These are phyloP conservation scores for Lentinula raphanica DNA, from an alignment of 768 basidiomycete species.

Conservation along the genomic window DNA sequence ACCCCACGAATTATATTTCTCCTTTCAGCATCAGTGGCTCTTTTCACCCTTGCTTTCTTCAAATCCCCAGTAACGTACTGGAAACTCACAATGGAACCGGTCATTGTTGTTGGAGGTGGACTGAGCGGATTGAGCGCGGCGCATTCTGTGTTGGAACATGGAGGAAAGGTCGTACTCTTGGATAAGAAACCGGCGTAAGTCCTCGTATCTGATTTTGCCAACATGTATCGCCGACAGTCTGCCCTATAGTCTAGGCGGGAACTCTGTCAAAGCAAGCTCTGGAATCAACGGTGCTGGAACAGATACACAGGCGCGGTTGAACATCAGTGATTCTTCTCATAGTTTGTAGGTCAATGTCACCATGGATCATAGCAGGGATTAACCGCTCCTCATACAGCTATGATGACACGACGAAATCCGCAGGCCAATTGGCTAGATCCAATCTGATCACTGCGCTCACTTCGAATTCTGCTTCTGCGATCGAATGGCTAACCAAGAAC, in stretches of 20 bases:
- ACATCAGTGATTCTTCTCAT: slow-evolving; percentile 15
- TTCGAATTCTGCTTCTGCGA: slow-evolving; percentile 19
- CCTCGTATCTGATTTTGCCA: background rate
- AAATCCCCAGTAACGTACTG: background rate
- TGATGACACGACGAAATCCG: slow-evolving; percentile 17
- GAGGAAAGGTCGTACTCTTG: slow-evolving; percentile 63
- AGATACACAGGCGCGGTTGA: slow-evolving; percentile 14
- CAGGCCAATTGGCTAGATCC: slow-evolving; percentile 16
- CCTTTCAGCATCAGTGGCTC: background rate
- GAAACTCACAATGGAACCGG: background rate
- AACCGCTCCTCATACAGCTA: slow-evolving; percentile 1
- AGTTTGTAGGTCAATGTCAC: slow-evolving; percentile 14
- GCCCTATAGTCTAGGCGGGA: slow-evolving; percentile 4
- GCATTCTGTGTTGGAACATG: slow-evolving; percentile 71
- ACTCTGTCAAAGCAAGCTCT: slow-evolving; percentile 22
- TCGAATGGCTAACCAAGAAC: slow-evolving; percentile 17
- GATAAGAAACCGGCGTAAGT: slow-evolving; percentile 35
- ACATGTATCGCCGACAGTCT: background rate
- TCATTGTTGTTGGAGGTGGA: slow-evolving; percentile 61
- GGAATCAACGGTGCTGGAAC: slow-evolving; percentile 24
- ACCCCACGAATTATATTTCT: background rate
- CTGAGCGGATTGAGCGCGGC: slow-evolving; percentile 70
- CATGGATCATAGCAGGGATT: background rate
- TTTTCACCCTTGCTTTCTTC: background rate
- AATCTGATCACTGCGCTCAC: slow-evolving; percentile 21